These are phyloP conservation scores for Candolleomyces aberdarensis DNA, from an alignment of 768 basidiomycete species.

Conservation along the genomic window DNA sequence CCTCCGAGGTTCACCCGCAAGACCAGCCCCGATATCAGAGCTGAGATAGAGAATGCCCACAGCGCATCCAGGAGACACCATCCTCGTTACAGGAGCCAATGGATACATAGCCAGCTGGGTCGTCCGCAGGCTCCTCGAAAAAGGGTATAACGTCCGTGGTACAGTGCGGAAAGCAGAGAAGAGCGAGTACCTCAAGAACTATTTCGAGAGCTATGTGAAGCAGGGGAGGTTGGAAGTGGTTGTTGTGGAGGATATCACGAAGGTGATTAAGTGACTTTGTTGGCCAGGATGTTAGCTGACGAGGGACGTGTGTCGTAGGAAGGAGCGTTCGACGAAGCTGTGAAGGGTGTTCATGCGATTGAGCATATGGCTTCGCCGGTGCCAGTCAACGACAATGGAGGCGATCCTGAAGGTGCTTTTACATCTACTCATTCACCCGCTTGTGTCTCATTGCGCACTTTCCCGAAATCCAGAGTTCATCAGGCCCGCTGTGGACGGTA, in stretches of 20 bases:
- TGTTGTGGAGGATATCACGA: slow-evolving; percentile 67
- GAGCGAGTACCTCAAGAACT: slow-evolving; percentile 49
- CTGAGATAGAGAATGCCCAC: slow-evolving; percentile 22
- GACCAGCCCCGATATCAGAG: no score
- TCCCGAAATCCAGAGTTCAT: slow-evolving; percentile 50
- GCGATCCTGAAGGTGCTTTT: slow-evolving; percentile 34
- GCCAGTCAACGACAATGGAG: slow-evolving; percentile 32
- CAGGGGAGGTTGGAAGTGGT: slow-evolving; percentile 55
- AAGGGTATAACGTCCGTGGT: slow-evolving; percentile 61
- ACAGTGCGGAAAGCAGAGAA: slow-evolving; percentile 64
- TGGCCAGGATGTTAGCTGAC: neutral
- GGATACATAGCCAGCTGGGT: slow-evolving; percentile 63
- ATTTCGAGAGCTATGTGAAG: slow-evolving; percentile 47
- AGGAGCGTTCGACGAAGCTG: slow-evolving; percentile 76
- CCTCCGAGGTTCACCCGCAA: no score
- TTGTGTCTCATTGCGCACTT: no score
- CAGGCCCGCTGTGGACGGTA: slow-evolving; percentile 70
- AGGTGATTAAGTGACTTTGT: slow-evolving; percentile 18
- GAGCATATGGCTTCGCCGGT: slow-evolving; percentile 69
- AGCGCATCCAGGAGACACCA: slow-evolving; percentile 24
- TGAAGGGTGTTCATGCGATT: slow-evolving; percentile 72
- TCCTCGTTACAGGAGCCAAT: slow-evolving; percentile 60
- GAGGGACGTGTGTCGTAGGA: slow-evolving; percentile 32
- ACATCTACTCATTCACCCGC: neutral
- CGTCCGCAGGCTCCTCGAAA: slow-evolving; percentile 50